phyloP scores from a whole-genome alignment of 495 filamentous ascomycete genomes.

The Podospora pseudopauciseta region DNA sequence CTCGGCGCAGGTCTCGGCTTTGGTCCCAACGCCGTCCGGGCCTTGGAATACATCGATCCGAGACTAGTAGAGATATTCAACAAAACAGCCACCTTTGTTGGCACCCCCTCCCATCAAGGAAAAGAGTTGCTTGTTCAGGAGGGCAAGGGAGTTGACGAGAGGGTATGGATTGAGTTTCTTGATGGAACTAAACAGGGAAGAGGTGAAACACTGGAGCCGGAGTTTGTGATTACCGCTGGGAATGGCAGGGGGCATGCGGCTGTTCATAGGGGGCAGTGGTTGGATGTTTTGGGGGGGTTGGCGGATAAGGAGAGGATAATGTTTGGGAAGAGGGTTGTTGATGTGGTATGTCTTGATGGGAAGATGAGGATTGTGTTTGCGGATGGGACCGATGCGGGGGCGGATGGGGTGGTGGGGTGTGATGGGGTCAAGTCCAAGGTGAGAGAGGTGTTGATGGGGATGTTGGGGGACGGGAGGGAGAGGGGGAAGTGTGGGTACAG shows the following conservation, averaged over 20 bases:
- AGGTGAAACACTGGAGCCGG: constrained; percentile 8
- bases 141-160: background rate
- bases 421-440: constrained; percentile 57
- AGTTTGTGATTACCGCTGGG: constrained; percentile 26
- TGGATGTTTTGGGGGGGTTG: constrained; percentile 56
- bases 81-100: constrained; percentile 18
- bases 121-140: background rate
- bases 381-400: constrained; percentile 52
- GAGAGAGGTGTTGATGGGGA: constrained; percentile 43
- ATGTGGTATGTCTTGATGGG: constrained; percentile 25
- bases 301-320: constrained; percentile 44
- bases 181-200: constrained; percentile 14
- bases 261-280: constrained; percentile 56
- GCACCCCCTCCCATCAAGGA: background rate
- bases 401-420: constrained; percentile 55
- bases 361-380: constrained; percentile 48
- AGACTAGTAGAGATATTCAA: constrained; percentile 15
- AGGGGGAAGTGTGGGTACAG: constrained; percentile 43
- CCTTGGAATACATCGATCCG: constrained; percentile 43
- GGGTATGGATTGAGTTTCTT: constrained; percentile 23
- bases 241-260: constrained; percentile 28
- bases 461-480: background rate
- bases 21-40: constrained; percentile 55
- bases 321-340: constrained; percentile 45
- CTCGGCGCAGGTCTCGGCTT: constrained; percentile 63